These are phyloP conservation scores for Fusarium cyanostomum DNA, from an alignment of 2,329 filamentous ascomycete species.

Conservation along the genomic window DNA sequence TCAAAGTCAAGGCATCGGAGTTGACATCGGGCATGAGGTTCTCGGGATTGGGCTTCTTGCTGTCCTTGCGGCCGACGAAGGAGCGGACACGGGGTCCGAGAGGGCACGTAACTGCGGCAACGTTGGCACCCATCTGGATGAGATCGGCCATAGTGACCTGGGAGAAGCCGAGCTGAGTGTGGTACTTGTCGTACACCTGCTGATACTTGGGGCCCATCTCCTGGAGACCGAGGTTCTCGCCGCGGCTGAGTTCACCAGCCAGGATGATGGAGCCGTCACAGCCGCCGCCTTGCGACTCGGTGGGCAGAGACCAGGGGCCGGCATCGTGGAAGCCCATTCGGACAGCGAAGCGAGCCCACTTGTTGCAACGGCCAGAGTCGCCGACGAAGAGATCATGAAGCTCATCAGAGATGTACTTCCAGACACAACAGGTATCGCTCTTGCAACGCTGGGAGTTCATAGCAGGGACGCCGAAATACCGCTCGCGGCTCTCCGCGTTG, in stretches of 20 bases:
- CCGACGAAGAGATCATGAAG: constrained; percentile 51
- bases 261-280: constrained; percentile 59
- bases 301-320: constrained; percentile 53
- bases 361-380: constrained; percentile 53
- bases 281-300: constrained; percentile 50
- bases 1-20: constrained; percentile 58
- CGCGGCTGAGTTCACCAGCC: constrained; percentile 48
- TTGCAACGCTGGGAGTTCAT: constrained; percentile 42
- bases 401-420: constrained; percentile 55
- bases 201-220: constrained; percentile 53
- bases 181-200: constrained; percentile 53
- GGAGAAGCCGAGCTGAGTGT: constrained; percentile 43
- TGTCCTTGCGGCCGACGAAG: constrained; percentile 62
- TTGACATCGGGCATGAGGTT: constrained; percentile 56
- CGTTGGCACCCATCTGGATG: constrained; percentile 61
- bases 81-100: constrained; percentile 59
- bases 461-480: constrained; percentile 38
- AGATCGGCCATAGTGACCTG: constrained; percentile 63
- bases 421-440: constrained; percentile 56
- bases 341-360: constrained; percentile 55
- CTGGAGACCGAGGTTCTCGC: constrained; percentile 59
- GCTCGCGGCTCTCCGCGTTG: constrained; percentile 40
- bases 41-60: constrained; percentile 48
- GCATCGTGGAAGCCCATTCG: constrained; percentile 61
- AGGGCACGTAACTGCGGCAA: constrained; percentile 59